Evolutionary conservation across 305 asterid genomes (phyloP).

Genomic region (Ilex paraguariensis): DNA sequence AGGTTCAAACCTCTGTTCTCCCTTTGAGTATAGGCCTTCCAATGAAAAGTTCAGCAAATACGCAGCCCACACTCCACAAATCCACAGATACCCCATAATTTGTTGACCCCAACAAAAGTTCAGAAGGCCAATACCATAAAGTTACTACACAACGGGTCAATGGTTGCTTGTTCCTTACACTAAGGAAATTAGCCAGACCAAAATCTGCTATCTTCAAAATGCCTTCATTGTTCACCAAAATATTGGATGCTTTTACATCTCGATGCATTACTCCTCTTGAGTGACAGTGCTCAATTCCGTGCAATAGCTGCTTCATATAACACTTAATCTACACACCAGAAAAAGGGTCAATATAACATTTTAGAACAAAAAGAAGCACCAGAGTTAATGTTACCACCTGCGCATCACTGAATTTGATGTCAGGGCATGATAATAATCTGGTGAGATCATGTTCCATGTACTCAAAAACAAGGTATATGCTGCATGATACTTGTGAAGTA

Average conservation of each 20-base stretch:
- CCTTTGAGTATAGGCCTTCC: slow-evolving; percentile 91
- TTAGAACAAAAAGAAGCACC: too few relatives aligned
- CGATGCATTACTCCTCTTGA: slow-evolving; percentile 78
- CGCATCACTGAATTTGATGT: slow-evolving; percentile 54
- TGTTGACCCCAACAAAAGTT: slow-evolving; percentile 77
- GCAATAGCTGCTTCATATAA: slow-evolving; percentile 50
- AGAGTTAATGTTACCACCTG: slow-evolving; percentile 27
- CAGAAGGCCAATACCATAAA: slow-evolving; percentile 91
- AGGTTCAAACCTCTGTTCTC: slow-evolving; percentile 62
- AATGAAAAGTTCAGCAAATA: slow-evolving; percentile 75
- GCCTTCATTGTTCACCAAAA: slow-evolving; percentile 74
- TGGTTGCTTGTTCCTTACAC: slow-evolving; percentile 44
- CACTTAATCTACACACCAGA: too few relatives aligned
- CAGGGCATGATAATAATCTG: slow-evolving; percentile 60
- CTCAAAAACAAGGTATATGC: slow-evolving; percentile 69
- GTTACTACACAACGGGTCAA: slow-evolving; percentile 90
- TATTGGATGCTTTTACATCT: slow-evolving; percentile 75
- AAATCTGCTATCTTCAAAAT: slow-evolving; percentile 82
- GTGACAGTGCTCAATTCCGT: slow-evolving; percentile 81
- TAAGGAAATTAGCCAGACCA: slow-evolving; percentile 64
- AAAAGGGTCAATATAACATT: too few relatives aligned
- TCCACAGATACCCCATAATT: slow-evolving; percentile 66
- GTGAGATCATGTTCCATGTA: slow-evolving; percentile 82
- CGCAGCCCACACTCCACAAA: slow-evolving; percentile 91
- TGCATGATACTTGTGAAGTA: slow-evolving; percentile 51